Evolutionary conservation across 306 rosid species (phyloP), one percentile per base, ranked within the genome.

Genomic region (Lotus japonicus): DNA sequence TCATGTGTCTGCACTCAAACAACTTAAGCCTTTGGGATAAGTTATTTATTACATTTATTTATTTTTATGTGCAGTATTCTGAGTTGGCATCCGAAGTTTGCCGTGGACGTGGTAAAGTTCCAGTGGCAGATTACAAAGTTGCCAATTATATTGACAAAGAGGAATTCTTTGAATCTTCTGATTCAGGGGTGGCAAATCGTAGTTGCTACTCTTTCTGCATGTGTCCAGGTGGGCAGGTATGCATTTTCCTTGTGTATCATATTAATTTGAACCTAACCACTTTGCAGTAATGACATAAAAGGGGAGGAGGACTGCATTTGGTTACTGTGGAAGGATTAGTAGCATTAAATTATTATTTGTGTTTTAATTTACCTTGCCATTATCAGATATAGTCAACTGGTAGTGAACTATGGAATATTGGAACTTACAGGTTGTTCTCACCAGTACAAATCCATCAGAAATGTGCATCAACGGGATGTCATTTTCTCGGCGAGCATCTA

Each of bases 171-270:
- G 80, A 54, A 48, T 66, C 80, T 39, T 72, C 82, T 41, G 35
- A 64, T 69, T 72, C 83, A 53, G 75, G 69, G 46, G 77, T 75
- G 62, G 74, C 77, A 58, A 76, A 64, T 72, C 89, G 87, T 50
- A 83, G 90, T 76, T 94, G 98, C 82, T 94, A 94, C 77, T 94
- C 98, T 58, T 94, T 94, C 74, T 94, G 98, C 71, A 94, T 90
- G 98, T 94, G 98, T 79, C 98, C 98, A 11, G 98, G 98, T 77
- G 98, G 98, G 61, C 98, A 94, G 96, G 98, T 90, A 73, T 42
- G 45, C 76, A 50, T 76, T 70, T 61, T 77, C 39, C 53, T 61
- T 64, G 48, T 59, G 17, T 43, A 63, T 58, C 68, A 70, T 67
- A 56, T 61, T 72, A 53, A 17, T 78, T 58, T 36, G 59, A 71